Base-by-base conservation (phyloP, 805 yeast species). In the Zygoascus bituminiphila region DNA sequence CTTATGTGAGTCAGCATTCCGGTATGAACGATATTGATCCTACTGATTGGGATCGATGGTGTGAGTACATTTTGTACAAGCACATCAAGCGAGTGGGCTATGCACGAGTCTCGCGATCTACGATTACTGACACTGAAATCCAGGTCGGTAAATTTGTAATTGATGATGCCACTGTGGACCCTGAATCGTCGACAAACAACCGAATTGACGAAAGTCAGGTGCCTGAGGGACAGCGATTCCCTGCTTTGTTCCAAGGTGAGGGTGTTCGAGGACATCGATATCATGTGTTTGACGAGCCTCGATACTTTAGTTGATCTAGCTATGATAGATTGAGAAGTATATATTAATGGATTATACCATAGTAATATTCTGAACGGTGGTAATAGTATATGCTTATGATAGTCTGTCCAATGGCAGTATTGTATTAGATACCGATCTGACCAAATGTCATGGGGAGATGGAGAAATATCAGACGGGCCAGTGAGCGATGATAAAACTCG, bases 11-110 rank as follows among this genome's bases (percentile, higher is more conserved):
- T 59, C 84, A 83, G 44, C 66, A 71, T 55, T 80, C 91, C 1
- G 85, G 95, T 26, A 87, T 93, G 91, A 79, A 82, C 59, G 98
- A 93, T 64, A 88, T 93, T 54, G 98, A 93, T 64, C 83, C 89
- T 40, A 72, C 83, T 6, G 97, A 91, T 63, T 86, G 89, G 81
- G 98, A 93, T 62, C 79, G 98, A 69, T 93, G 98, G 98, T 93
- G 98, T 69, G 95, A 93, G 69, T 93, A 93, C 68, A 88, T 93
- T 53, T 69, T 93, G 55, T 93, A 84, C 77, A 84, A 89, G 64
- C 82, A 84, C 51, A 70, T 93, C 66, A 82, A 79, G 63, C 83
- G 96, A 66, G 79, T 84, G 1, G 98, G 95, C 2, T 93, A 93
- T 64, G 98, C 98, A 0, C 79, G 98, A 64, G 83, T 93, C 38